phyloP scores from a whole-genome alignment of 2,329 filamentous ascomycete species.

The Pseudocercospora macadamiae region DNA sequence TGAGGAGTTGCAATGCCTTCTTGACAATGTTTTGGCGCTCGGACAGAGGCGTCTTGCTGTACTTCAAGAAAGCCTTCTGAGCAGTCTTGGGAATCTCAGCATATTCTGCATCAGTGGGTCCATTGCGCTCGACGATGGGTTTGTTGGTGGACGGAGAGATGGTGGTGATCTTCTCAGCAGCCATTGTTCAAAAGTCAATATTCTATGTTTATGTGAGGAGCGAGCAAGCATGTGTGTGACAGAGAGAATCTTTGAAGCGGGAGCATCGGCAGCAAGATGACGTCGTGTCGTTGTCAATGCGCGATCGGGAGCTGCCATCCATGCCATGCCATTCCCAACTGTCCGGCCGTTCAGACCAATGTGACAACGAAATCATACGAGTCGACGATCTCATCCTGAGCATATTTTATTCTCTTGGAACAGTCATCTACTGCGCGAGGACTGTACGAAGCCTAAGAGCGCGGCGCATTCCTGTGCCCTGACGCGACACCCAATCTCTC shows the following conservation, averaged over 20 bases:
- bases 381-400: not conserved
- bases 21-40: slow-evolving; percentile 80
- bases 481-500: slow-evolving; percentile 15
- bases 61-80: slow-evolving; percentile 74
- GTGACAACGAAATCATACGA: not conserved
- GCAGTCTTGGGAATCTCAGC: slow-evolving; percentile 71
- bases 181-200: slow-evolving; percentile 44
- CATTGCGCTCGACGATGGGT: slow-evolving; percentile 77
- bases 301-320: not conserved
- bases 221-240: slow-evolving; percentile 7
- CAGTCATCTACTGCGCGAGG: slow-evolving; percentile 2
- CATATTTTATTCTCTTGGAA: not conserved
- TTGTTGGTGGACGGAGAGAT: slow-evolving; percentile 91
- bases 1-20: slow-evolving; percentile 73
- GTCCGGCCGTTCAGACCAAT: not conserved
- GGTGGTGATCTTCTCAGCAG: slow-evolving; percentile 66
- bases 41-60: slow-evolving; percentile 71
- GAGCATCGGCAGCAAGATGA: not conserved
- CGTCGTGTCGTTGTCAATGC: not conserved
- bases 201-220: not conserved
- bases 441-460: not conserved
- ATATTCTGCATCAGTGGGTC: slow-evolving; percentile 71
- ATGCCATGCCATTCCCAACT: not conserved
- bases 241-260: not conserved
- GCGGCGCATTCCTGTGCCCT: not conserved